Evolutionary conservation across 306 rosid species (phyloP).

Genomic region (Malus fusca): DNA sequence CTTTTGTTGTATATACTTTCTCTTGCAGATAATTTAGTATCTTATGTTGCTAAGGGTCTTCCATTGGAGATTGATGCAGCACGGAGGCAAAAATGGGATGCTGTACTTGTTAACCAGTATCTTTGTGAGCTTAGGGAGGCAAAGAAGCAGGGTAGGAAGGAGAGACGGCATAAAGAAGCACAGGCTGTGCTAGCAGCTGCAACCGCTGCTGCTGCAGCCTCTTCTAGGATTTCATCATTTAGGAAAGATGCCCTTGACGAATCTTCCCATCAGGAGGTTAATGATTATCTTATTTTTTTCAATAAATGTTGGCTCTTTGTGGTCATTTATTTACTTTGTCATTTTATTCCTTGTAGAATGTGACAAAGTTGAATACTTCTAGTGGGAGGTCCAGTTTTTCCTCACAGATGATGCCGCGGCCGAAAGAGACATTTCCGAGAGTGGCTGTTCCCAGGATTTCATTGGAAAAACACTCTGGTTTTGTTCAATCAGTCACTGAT

Average conservation of each 20-base stretch:
- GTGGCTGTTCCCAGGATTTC: conserved; percentile 59
- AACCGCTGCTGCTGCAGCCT: conserved; percentile 95
- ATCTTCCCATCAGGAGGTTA: conserved; percentile 65
- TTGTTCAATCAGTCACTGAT: conserved; percentile 36
- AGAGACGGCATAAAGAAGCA: conserved; percentile 90
- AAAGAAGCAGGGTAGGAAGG: conserved; percentile 93
- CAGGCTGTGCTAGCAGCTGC: conserved; percentile 99
- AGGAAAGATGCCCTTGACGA: conserved; percentile 80
- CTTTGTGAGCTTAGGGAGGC: conserved; percentile 81
- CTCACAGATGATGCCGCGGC: conserved; percentile 73
- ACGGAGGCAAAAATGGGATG: conserved; percentile 73
- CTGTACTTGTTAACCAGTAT: conserved; percentile 73
- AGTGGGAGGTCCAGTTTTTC: conserved; percentile 47
- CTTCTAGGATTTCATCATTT: conserved; percentile 77
- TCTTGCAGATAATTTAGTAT: conserved; percentile 60
- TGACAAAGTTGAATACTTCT: conserved; percentile 34
- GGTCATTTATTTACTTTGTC: neutral
- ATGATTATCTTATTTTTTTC: conserved; percentile 2
- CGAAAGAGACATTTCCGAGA: conserved; percentile 78
- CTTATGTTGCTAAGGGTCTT: conserved; percentile 53
- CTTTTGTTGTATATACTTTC: conserved; percentile 4
- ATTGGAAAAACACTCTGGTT: conserved; percentile 59
- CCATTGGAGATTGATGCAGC: conserved; percentile 66
- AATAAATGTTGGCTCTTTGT: neutral
- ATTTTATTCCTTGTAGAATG: conserved; percentile 36